Evolutionary conservation across 495 filamentous ascomycete genomes (phyloP), one percentile per base, ranked within the genome.

Genomic region (Emericellopsis terricola): DNA sequence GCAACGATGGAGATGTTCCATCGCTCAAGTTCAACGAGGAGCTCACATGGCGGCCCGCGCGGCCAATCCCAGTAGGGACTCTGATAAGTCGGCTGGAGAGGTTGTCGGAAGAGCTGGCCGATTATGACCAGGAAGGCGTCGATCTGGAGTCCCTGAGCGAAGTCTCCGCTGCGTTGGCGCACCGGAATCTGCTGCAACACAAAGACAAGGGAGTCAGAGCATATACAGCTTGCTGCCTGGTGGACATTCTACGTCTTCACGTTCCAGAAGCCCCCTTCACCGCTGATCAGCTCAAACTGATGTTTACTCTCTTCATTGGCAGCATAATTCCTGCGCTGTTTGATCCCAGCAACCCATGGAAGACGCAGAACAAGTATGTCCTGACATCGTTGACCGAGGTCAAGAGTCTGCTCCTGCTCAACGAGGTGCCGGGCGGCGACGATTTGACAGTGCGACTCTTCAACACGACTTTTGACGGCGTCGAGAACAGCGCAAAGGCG

Each of bases 221-320:
- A 13, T 92, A 76, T 63, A 72, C 79, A 27, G 76, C 82, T 9
- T 81, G 80, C 49, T 94, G 85, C 50, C 62, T 96, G 43, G 85
- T 93, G 28, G 91, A 99, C 51, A 81, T 99, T 36, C 70, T 99
- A 52, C 72, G 81, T 45, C 64, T 99, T 18, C 93, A 85, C 60
- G 89, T 89, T 19, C 89, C 89, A 3, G 76, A 96, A 69, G 89
- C 89, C 53, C 89, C 89, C 8, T 96, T 91, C 56, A 93, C 83
- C 8, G 71, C 65, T 19, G 69, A 74, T 33, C 87, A 96, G 55
- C 62, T 99, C 19, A 94, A 89, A 79, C 84, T 94, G 55, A 81
- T 94, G 36, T 99, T 96, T 53, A 81, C 75, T 14, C 76, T 93
- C 38, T 80, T 92, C 51, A 68, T 93, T 36, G 75, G 67, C 19